Conservation (phyloP, 2,329 filamentous ascomycete genomes). For the Coniosporium tulheliwenetii region DNA sequence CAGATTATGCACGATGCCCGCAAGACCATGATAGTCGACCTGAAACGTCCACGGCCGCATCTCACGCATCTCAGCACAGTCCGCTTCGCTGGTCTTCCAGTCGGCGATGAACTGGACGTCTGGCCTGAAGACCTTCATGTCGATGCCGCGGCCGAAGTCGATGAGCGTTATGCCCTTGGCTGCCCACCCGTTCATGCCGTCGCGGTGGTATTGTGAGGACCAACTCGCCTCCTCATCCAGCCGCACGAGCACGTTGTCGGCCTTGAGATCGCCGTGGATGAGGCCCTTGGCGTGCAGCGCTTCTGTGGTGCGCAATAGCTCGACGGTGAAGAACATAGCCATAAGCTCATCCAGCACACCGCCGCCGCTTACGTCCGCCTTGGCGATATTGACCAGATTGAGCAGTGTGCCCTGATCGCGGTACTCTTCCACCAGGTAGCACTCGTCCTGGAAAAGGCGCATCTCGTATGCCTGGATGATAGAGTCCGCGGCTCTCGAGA, state of each 20-base stretch:
- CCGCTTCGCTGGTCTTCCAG: slow-evolving; percentile 76
- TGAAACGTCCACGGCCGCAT: slow-evolving; percentile 93
- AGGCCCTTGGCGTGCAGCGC: slow-evolving; percentile 65
- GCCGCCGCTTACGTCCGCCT: slow-evolving; percentile 40
- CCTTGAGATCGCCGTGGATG: slow-evolving; percentile 86
- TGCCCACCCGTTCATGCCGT: slow-evolving; percentile 65
- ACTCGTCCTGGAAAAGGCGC: slow-evolving; percentile 82
- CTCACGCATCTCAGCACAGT: slow-evolving; percentile 94
- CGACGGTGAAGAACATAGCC: slow-evolving; percentile 90
- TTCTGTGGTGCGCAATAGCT: slow-evolving; percentile 81
- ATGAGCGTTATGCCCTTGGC: slow-evolving; percentile 73
- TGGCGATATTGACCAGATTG: slow-evolving; percentile 82
- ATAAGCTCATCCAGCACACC: slow-evolving; percentile 78
- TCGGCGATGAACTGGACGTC: slow-evolving; percentile 84
- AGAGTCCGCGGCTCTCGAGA: slow-evolving; percentile 56
- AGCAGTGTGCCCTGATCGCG: slow-evolving; percentile 82
- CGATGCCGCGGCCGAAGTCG: slow-evolving; percentile 87
- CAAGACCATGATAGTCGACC: slow-evolving; percentile 88
- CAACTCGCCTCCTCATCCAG: slow-evolving; percentile 46
- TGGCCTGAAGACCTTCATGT: slow-evolving; percentile 69
- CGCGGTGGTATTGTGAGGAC: slow-evolving; percentile 50
- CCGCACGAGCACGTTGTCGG: slow-evolving; percentile 85
- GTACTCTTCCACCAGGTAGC: slow-evolving; percentile 76
- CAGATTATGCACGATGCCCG: slow-evolving; percentile 73
- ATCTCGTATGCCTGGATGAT: slow-evolving; percentile 76